These are phyloP conservation scores for Wickerhamiella allomyrinae DNA, from an alignment of 805 yeast species.

Conservation along the genomic window DNA sequence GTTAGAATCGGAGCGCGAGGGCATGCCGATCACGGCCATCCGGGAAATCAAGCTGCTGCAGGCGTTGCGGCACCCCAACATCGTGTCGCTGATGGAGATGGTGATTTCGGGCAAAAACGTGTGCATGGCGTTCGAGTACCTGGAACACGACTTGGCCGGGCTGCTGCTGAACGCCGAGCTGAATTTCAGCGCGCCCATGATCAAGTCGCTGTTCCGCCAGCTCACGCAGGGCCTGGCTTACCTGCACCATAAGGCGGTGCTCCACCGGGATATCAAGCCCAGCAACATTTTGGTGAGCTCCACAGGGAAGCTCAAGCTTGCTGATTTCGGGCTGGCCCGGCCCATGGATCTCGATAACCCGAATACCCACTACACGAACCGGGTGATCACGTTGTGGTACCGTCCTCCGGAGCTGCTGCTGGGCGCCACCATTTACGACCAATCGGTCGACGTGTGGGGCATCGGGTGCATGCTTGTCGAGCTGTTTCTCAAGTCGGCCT, in stretches of 20 bases:
- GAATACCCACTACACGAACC: constrained; percentile 73
- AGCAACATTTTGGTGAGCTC: constrained; percentile 74
- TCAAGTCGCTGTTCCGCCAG: constrained; percentile 69
- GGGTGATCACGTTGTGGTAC: constrained; percentile 95
- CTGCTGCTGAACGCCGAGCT: constrained; percentile 64
- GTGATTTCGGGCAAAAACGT: constrained; percentile 66
- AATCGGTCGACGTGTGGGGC: constrained; percentile 95
- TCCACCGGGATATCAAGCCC: constrained; percentile 90
- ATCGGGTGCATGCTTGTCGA: constrained; percentile 85
- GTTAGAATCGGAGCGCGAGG: constrained; percentile 79
- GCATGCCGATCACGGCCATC: constrained; percentile 90
- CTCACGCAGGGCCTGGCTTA: constrained; percentile 65
- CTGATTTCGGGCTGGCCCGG: constrained; percentile 89
- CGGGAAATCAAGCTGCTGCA: constrained; percentile 81
- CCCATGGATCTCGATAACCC: constrained; percentile 20
- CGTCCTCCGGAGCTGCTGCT: constrained; percentile 87
- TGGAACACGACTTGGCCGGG: constrained; percentile 89
- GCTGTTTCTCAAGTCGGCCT: constrained; percentile 55
- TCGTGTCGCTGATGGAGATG: constrained; percentile 74
- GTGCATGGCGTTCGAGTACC: constrained; percentile 84
- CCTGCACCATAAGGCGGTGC: constrained; percentile 44
- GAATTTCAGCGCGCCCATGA: constrained; percentile 45
- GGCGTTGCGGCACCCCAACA: constrained; percentile 64
- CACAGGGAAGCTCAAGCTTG: constrained; percentile 68
- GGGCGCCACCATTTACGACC: constrained; percentile 81